Conservation (phyloP, 2,329 filamentous ascomycete species). For the Apiospora koreana region DNA sequence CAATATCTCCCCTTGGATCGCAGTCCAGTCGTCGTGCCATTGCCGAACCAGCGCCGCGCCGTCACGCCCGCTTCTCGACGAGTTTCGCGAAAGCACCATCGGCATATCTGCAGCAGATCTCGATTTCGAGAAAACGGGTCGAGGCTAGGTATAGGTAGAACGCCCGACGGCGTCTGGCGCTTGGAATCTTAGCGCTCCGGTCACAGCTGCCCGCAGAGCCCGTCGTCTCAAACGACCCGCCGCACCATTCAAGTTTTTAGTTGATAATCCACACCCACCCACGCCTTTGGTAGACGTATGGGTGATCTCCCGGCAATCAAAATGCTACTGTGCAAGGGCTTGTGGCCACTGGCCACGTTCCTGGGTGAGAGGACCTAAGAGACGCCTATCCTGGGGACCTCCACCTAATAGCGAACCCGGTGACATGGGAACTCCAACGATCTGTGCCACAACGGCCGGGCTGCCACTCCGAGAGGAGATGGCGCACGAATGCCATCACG, state of each 20-base stretch:
- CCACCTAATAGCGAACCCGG: background rate
- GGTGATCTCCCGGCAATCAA: background rate
- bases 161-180: background rate
- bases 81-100: background rate
- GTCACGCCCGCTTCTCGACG: background rate
- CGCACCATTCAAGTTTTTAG: background rate
- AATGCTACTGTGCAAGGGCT: background rate
- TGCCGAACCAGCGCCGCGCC: background rate
- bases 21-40: background rate
- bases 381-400: too few species aligned
- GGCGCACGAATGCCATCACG: background rate
- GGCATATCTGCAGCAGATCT: background rate
- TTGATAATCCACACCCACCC: background rate
- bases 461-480: background rate
- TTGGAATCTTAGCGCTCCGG: background rate
- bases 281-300: background rate
- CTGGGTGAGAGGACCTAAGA: background rate
- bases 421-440: background rate
- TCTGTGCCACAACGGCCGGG: background rate
- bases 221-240: background rate
- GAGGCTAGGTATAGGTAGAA: background rate
- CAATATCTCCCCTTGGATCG: background rate
- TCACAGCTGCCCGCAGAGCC: background rate
- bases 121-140: background rate
- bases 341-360: background rate